Evolutionary conservation across 169 alveolate species (phyloP).

Genomic region (Plasmodium knowlesi): DNA sequence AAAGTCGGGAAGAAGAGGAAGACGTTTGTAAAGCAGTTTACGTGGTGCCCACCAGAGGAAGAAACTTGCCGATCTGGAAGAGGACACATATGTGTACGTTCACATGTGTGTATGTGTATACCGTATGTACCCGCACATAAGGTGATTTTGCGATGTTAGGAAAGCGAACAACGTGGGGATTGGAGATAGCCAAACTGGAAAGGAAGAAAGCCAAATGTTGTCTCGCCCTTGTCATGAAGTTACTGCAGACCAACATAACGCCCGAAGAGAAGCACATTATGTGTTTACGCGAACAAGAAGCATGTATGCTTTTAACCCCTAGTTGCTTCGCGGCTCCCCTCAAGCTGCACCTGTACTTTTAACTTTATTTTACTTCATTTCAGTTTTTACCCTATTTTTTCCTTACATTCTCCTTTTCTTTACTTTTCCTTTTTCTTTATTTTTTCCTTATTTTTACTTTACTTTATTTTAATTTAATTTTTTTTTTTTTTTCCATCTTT

Average conservation of each 20-base stretch:
- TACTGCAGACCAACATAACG: background rate
- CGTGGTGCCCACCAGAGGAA: background rate
- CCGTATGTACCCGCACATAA: background rate
- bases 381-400: background rate
- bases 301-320: background rate
- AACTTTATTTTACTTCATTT: background rate
- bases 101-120: background rate
- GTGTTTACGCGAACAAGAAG: background rate
- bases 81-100: background rate
- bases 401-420: background rate
- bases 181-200: background rate
- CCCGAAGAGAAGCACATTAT: background rate
- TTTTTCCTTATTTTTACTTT: background rate
- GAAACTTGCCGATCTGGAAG: background rate
- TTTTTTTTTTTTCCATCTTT: background rate
- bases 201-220: background rate
- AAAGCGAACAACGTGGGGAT: background rate
- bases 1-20: constrained; percentile 99
- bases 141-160: background rate
- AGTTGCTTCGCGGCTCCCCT: background rate
- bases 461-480: background rate
- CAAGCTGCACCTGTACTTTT: background rate
- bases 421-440: background rate
- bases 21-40: constrained; percentile 93
- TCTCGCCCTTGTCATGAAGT: background rate